These are phyloP conservation scores for Geotrichum aggregatum DNA, from an alignment of 1,139 yeast genomes.

Conservation along the genomic window DNA sequence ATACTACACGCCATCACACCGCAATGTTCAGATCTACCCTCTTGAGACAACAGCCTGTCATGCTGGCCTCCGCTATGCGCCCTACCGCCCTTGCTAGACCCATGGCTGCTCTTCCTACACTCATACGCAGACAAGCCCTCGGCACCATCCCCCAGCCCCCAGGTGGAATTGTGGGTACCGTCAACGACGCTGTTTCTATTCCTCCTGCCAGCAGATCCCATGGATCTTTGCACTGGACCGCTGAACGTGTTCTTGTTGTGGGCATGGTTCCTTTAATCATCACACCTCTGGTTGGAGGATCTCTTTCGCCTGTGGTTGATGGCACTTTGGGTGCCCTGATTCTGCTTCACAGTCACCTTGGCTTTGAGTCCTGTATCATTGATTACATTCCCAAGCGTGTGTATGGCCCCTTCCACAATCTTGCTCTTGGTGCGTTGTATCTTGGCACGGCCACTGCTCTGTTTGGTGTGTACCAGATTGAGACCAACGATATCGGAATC, in stretches of 20 bases:
- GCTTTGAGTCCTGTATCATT: slow-evolving; percentile 78
- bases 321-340: slow-evolving; percentile 59
- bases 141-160: slow-evolving; percentile 43
- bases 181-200: slow-evolving; percentile 70
- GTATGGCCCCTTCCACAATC: slow-evolving; percentile 65
- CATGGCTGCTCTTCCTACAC: slow-evolving; percentile 26
- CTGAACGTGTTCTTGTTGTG: slow-evolving; percentile 65
- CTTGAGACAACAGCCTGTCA: slow-evolving; percentile 14
- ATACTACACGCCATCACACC: too few species aligned
- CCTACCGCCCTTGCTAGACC: slow-evolving; percentile 14
- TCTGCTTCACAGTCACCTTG: slow-evolving; percentile 72
- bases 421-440: slow-evolving; percentile 54
- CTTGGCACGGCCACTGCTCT: slow-evolving; percentile 58
- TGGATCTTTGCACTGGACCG: slow-evolving; percentile 88
- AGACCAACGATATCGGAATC: slow-evolving; percentile 55
- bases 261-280: slow-evolving; percentile 71
- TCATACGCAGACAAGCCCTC: slow-evolving; percentile 41
- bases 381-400: slow-evolving; percentile 87
- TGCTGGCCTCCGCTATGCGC: slow-evolving; percentile 16
- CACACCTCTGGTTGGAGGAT: slow-evolving; percentile 67
- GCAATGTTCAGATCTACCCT: slow-evolving; percentile 20
- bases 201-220: slow-evolving; percentile 61
- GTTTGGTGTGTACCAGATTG: slow-evolving; percentile 64
- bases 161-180: slow-evolving; percentile 53
- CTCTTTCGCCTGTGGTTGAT: slow-evolving; percentile 64